Evolutionary conservation across 495 filamentous ascomycete genomes (phyloP).

Genomic region (Penicillium waksmanii): DNA sequence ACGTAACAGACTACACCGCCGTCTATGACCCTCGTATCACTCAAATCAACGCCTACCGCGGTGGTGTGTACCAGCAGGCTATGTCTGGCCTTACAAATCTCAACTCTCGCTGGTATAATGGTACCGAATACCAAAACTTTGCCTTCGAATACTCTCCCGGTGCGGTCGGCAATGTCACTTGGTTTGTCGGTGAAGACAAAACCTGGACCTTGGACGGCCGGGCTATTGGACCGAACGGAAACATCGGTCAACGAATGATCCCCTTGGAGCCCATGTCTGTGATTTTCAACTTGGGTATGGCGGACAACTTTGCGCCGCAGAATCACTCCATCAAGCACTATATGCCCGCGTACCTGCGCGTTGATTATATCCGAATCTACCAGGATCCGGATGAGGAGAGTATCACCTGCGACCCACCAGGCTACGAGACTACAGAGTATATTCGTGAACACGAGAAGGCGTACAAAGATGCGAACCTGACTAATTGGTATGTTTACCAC

Average conservation of each 20-base stretch:
- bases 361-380: conserved; percentile 79
- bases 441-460: conserved; percentile 65
- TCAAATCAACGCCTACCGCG: conserved; percentile 65
- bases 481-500: conserved; percentile 43
- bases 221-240: conserved; percentile 72
- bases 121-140: conserved; percentile 70
- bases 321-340: conserved; percentile 57
- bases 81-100: conserved; percentile 72
- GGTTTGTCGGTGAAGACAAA: conserved; percentile 67
- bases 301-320: conserved; percentile 65
- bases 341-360: conserved; percentile 69
- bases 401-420: conserved; percentile 73
- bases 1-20: conserved; percentile 56
- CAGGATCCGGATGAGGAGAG: conserved; percentile 62
- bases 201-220: conserved; percentile 70
- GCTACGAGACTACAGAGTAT: conserved; percentile 71
- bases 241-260: conserved; percentile 70
- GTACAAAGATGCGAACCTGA: conserved; percentile 69
- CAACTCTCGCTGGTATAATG: conserved; percentile 79
- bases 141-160: conserved; percentile 76
- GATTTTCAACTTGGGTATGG: conserved; percentile 76
- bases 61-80: conserved; percentile 74
- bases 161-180: conserved; percentile 60
- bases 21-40: conserved; percentile 64
- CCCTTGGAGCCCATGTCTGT: conserved; percentile 72